Evolutionary conservation across 768 basidiomycete species (phyloP), one percentile per base, ranked within the genome.

Genomic region (Xerocomus potaroensis): DNA sequence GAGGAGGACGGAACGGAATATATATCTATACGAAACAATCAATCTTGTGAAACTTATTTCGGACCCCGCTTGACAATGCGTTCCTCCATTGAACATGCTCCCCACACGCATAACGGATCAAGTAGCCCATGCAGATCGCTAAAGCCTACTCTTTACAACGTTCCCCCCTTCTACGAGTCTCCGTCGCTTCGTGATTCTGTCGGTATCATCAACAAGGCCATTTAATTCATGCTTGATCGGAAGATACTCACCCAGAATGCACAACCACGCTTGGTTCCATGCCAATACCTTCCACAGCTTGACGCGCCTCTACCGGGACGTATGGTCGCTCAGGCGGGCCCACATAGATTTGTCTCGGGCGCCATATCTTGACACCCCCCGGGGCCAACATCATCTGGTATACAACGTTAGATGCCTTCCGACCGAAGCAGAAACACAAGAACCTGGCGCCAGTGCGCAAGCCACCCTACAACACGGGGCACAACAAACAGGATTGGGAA

Each of bases 401-500:
- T 29, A 46, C 24, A 46, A 24, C 12, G 30, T 52, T 35, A 56
- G 38, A 29, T 43, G 36, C 34, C n/a, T 21, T 26, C 38, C 11
- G n/a, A 30, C 4, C 21, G n/a, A 37, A 42, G 22, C 14, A 24
- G 42, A 36, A 45, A 16, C 10, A 24, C 14, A 51, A 66, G 43
- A 46, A 82, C 87, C 77, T 89, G 88, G 45, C 88, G 76, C 91
- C 91, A 94, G 65, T 93, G 91, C 0, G 91, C 88, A 8, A 94
- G 72, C 92, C 91, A 94, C 16, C 92, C 91, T 22, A 91, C 90
- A 8, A 95, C 90, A 18, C 92, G 81, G 2, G 92, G 92, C 3
- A 95, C 91, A 16, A 84, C 91, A 60, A 95, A 95, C 26, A 95
- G 70, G 18, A 95, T 91, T 0, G 92, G 91, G 81, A 93, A 94